Evolutionary conservation across 495 filamentous ascomycete genomes (phyloP).

Genomic region (Penicillium bialowiezense): DNA sequence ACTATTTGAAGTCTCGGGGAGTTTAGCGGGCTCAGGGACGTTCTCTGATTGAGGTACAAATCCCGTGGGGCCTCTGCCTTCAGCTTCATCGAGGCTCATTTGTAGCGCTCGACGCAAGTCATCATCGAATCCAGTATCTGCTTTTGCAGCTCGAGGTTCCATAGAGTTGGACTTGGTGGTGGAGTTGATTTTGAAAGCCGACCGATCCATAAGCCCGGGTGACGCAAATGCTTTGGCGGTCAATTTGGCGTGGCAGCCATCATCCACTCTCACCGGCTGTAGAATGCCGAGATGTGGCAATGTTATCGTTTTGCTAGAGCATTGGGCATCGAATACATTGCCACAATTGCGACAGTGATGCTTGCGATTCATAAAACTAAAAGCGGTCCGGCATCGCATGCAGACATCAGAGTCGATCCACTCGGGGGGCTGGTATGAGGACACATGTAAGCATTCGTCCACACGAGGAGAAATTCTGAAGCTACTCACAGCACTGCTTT

Average conservation of each 20-base stretch:
- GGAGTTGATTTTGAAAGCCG: slow-evolving; percentile 50
- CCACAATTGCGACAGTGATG: slow-evolving; percentile 98
- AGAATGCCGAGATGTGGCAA: slow-evolving; percentile 90
- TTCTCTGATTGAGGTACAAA: slow-evolving; percentile 65
- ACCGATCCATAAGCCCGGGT: slow-evolving; percentile 41
- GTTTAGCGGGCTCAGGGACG: slow-evolving; percentile 38
- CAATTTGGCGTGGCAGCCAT: slow-evolving; percentile 89
- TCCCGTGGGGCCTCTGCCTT: slow-evolving; percentile 66
- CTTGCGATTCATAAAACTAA: slow-evolving; percentile 96
- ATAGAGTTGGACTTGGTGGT: slow-evolving; percentile 59
- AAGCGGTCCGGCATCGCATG: slow-evolving; percentile 93
- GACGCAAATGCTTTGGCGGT: slow-evolving; percentile 62
- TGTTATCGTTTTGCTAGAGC: slow-evolving; percentile 83
- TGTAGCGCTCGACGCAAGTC: slow-evolving; percentile 89
- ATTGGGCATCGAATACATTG: slow-evolving; percentile 91
- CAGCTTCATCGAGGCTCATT: slow-evolving; percentile 94
- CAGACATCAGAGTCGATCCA: slow-evolving; percentile 98
- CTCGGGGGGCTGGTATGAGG: slow-evolving; percentile 72
- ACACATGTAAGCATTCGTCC: slow-evolving; percentile 7
- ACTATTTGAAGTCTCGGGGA: slow-evolving; percentile 31
- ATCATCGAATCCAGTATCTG: slow-evolving; percentile 88
- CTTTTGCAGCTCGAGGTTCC: slow-evolving; percentile 85
- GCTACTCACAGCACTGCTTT: slow-evolving; percentile 84
- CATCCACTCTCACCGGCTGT: slow-evolving; percentile 91
- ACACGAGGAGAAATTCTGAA: neutral